Evolutionary conservation across 2,329 filamentous ascomycete species (phyloP).

Genomic region (Berkeleyomyces basicola): DNA sequence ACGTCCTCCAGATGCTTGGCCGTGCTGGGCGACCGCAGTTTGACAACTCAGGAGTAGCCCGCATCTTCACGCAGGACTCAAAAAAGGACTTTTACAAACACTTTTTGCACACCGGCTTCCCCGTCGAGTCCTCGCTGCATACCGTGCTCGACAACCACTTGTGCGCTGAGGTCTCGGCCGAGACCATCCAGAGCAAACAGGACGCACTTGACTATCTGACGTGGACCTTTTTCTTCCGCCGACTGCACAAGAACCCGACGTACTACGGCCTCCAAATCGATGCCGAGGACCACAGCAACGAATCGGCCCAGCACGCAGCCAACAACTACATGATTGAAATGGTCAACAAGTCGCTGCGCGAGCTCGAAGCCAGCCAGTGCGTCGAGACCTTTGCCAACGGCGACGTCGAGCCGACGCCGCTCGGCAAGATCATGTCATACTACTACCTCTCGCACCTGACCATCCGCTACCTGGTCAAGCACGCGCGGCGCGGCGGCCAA

Average conservation of each 20-base stretch:
- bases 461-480: conserved; percentile 63
- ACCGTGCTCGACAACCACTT: conserved; percentile 96
- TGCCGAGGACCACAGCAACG: conserved; percentile 23
- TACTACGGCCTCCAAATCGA: conserved; percentile 95
- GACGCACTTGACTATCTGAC: conserved; percentile 95
- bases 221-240: conserved; percentile 98
- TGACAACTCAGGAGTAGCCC: conserved; percentile 84
- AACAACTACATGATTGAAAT: conserved; percentile 92
- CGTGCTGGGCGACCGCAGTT: conserved; percentile 93
- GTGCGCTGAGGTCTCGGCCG: conserved; percentile 83
- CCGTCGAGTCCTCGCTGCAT: conserved; percentile 89
- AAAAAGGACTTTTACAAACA: conserved; percentile 99
- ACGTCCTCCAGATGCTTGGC: conserved; percentile 95
- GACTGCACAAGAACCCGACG: conserved; percentile 93
- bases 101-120: conserved; percentile 94
- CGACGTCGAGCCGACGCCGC: conserved; percentile 72
- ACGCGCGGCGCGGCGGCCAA: conserved; percentile 57
- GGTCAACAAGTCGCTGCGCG: conserved; percentile 70
- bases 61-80: conserved; percentile 91
- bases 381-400: conserved; percentile 71
- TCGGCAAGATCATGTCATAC: conserved; percentile 98
- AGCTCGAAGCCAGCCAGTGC: conserved; percentile 72
- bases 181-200: conserved; percentile 85
- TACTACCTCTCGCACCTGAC: conserved; percentile 96
- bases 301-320: conserved; percentile 58